Evolutionary conservation across 2,329 filamentous ascomycete genomes (phyloP), one percentile per base, ranked within the genome.

Genomic region (Didymella sp.): DNA sequence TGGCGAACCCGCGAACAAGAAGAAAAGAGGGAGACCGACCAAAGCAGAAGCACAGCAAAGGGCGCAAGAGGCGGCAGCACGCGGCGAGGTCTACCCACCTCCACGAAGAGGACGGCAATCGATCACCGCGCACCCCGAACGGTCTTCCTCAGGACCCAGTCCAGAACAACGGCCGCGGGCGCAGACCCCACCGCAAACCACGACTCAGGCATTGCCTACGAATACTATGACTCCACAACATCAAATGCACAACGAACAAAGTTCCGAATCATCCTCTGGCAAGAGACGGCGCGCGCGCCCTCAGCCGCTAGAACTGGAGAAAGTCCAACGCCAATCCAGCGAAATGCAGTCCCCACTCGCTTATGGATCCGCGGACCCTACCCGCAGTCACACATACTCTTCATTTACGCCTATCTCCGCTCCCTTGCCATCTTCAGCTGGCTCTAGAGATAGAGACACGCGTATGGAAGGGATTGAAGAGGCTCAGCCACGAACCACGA

Each of bases 1-100:
- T 5, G 58, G 68, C 25, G 75, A 77, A 49, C 72, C 74, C 38
- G 67, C 72, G 30, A 75, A 74, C 59, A 81, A 80, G 62, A 79
- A 80, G 62, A 81, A 80, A 65, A 74, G 80, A 50, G 80, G 80
- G 27, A 72, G 80, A 51, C 80, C 80, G 7, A 80, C 79, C 4
- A 82, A 81, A 58, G 79, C 77, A 52, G 78, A 81, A 62, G 75
- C 77, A 35, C 75, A 80, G 54, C 75, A 76, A 51, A 78, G 78
- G 66, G 78, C 75, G 28, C 75, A 77, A 49, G 76, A 73, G 56
- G 76, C 77, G 49, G 70, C 72, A 41, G 73, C 73, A 33, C 71
- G 73, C 33, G 77, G 74, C 9, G 76, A 79, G 57, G 61, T 71
- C 19, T 77, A 78, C 43, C 74, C 76, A 44, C 73, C 74, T 47